Base-by-base conservation (phyloP, 225 moss, liverwort and hornwort genomes). In the Sphagnum tenellum region DNA sequence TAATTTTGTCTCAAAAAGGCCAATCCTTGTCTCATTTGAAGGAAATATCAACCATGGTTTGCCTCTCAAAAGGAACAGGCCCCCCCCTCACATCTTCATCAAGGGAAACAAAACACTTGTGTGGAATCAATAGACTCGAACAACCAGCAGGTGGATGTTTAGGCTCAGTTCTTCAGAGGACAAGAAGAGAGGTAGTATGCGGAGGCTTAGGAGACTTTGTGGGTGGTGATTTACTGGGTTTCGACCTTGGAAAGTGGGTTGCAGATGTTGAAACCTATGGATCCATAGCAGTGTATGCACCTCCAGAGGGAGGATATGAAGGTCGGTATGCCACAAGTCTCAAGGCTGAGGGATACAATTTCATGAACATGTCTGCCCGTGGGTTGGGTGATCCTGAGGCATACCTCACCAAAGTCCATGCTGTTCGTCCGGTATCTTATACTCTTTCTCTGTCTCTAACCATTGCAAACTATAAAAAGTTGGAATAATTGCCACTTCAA, bases 381-480 rank as follows among this genome's bases (percentile, higher is more conserved):
- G 93, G 93, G 9, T 72, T 98, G 62, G 98, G 98, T n/a, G 89
- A 98, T 71, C 89, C 79, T 2, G 98, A 98, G 65, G 60, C 93
- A 4, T 80, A 79, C 62, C 86, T 98, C 71, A 90, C 89, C 68
- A 90, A 93, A 84, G 74, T 93, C 44, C 93, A 98, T 59, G 98
- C 89, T 59, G 81, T 93, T 60, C 83, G 98, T 8, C 98, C 98
- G 70, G 96, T 92, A 88, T 59, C 73, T 0, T 29, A 29, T 29
- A 29, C 29, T 29, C 29, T 29, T 29, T 29, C 29, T 29, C 29
- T 29, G 29, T 29, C 29, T 29, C 29, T 29, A 29, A 29, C 29
- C 29, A 29, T 29, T 29, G 29, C 29, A 29, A 29, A 29, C 29
- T 29, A 29, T 29, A 29, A 29, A 29, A 29, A 29, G 0, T 29